Conservation (phyloP, 345 rosid genomes). For the Dipteronia sinensis region DNA sequence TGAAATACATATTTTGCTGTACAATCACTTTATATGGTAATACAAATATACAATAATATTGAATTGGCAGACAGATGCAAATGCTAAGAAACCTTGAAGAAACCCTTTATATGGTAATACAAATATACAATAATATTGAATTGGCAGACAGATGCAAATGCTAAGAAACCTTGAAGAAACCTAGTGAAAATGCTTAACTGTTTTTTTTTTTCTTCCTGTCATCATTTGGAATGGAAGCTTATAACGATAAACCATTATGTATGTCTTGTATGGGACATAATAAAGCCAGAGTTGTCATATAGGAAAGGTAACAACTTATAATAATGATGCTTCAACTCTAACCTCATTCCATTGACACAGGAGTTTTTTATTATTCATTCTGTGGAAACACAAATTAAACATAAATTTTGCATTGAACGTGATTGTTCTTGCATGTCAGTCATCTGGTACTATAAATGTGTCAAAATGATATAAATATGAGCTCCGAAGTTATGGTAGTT, state of each 20-base stretch:
- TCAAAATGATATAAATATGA: background rate
- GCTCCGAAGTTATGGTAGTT: too few species aligned
- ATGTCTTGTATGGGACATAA: background rate
- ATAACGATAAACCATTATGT: background rate
- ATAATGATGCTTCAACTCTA: background rate
- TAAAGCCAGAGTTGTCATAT: background rate
- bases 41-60: background rate
- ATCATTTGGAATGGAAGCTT: too few species aligned
- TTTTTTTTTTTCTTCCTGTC: background rate
- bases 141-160: too few species aligned
- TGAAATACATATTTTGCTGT: background rate
- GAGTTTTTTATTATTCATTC: background rate
- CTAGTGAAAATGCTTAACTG: background rate
- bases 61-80: background rate
- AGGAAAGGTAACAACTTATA: background rate
- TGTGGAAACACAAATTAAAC: background rate
- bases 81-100: background rate
- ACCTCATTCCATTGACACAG: background rate
- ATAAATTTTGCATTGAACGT: background rate
- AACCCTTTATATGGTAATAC: too few species aligned
- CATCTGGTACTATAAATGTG: background rate
- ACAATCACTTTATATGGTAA: background rate
- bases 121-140: too few species aligned
- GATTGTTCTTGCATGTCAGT: background rate
- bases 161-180: too few species aligned